These are phyloP conservation scores for Terfezia boudieri DNA, from an alignment of 495 filamentous ascomycete species.

Conservation along the genomic window DNA sequence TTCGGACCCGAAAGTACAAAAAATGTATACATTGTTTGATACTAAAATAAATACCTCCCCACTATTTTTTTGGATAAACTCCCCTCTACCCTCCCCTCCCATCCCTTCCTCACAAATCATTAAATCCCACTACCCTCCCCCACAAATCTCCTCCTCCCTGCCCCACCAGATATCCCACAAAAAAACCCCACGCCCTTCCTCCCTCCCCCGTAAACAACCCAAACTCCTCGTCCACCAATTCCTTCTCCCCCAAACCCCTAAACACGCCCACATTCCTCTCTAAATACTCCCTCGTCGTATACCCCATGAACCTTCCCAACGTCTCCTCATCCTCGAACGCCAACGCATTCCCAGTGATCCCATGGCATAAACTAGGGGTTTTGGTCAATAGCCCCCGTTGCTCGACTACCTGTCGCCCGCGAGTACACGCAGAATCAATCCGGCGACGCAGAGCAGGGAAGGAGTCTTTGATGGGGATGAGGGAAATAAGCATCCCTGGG, in stretches of 20 bases:
- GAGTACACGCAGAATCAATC: too few relatives aligned
- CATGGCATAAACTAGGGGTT: background rate
- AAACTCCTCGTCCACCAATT: background rate
- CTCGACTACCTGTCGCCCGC: background rate
- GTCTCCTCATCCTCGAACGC: background rate
- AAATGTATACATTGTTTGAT: too few relatives aligned
- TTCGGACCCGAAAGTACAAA: too few relatives aligned
- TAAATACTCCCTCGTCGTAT: background rate
- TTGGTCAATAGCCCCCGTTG: constrained; percentile 19
- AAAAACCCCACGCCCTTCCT: background rate
- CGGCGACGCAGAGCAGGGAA: too few relatives aligned
- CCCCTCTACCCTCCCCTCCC: too few relatives aligned
- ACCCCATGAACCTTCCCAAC: background rate
- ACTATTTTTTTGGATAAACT: too few relatives aligned
- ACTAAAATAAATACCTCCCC: too few relatives aligned
- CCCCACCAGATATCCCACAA: background rate
- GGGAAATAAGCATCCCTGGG: background rate
- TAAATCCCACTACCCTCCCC: background rate
- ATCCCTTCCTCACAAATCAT: background rate
- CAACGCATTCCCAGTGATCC: background rate
- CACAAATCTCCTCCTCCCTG: background rate
- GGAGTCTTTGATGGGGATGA: background rate
- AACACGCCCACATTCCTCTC: background rate
- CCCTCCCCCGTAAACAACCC: background rate
- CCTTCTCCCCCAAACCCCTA: background rate